phyloP scores from a whole-genome alignment of 2,329 filamentous ascomycete genomes.

The Blastomyces gilchristii region DNA sequence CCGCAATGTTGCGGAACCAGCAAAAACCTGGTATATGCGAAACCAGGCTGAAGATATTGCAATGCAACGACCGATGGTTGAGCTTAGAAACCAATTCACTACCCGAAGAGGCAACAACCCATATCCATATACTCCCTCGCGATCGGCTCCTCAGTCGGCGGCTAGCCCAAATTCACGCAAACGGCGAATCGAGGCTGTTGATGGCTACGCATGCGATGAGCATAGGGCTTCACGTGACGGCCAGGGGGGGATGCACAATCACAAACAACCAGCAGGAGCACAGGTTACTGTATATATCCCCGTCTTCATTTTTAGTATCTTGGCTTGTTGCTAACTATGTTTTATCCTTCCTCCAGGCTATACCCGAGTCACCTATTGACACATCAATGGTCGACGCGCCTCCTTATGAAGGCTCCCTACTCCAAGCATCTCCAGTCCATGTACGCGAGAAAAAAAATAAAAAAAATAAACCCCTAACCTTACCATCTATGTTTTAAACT shows the following conservation, averaged over 20 bases:
- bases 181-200: conserved; percentile 2
- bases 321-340: background rate
- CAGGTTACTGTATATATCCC: background rate
- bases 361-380: conserved; percentile 6
- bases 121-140: background rate
- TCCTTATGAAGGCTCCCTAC: background rate
- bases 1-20: background rate
- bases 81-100: background rate
- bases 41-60: background rate
- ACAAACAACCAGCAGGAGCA: background rate
- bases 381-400: conserved; percentile 4
- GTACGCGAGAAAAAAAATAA: background rate
- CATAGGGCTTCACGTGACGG: background rate
- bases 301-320: background rate
- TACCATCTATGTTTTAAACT: background rate
- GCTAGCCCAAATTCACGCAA: conserved; percentile 2
- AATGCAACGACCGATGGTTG: background rate
- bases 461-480: too few relatives aligned
- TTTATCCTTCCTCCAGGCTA: background rate
- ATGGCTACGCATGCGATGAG: background rate
- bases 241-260: background rate
- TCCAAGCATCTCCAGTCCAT: background rate
- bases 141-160: background rate
- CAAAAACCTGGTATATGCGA: background rate
- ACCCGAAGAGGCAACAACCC: background rate